phyloP scores from a whole-genome alignment of 2,329 filamentous ascomycete genomes.

The Penicillium expansum region DNA sequence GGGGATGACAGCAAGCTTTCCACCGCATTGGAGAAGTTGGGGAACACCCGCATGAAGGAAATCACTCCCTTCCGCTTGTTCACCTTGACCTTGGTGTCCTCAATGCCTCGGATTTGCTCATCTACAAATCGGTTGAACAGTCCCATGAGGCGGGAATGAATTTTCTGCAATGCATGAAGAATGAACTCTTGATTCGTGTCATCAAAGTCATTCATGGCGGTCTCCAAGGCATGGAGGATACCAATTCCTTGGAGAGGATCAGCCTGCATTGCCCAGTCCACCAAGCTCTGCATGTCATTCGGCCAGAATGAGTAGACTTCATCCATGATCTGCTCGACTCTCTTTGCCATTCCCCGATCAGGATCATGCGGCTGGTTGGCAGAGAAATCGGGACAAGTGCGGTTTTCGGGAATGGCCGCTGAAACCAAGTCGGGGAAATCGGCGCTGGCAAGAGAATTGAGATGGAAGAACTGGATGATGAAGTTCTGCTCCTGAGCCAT shows the following conservation, averaged over 20 bases:
- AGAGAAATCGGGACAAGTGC: slow-evolving; percentile 70
- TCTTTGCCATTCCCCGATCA: slow-evolving; percentile 79
- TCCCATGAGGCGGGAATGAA: slow-evolving; percentile 70
- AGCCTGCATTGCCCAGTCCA: slow-evolving; percentile 76
- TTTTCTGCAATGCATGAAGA: slow-evolving; percentile 72
- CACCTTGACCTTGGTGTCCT: slow-evolving; percentile 98
- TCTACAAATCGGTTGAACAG: slow-evolving; percentile 88
- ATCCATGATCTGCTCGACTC: slow-evolving; percentile 84
- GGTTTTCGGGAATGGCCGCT: slow-evolving; percentile 62
- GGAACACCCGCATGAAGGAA: slow-evolving; percentile 90
- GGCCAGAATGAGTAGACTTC: slow-evolving; percentile 81
- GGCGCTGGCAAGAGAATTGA: slow-evolving; percentile 74
- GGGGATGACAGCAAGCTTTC: slow-evolving; percentile 72
- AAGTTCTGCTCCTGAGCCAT: slow-evolving; percentile 96
- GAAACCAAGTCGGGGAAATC: slow-evolving; percentile 83
- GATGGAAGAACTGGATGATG: slow-evolving; percentile 93
- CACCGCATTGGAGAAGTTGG: slow-evolving; percentile 74
- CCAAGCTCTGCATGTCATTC: slow-evolving; percentile 70
- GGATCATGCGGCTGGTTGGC: slow-evolving; percentile 79
- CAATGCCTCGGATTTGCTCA: slow-evolving; percentile 90
- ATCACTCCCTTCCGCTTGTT: slow-evolving; percentile 98
- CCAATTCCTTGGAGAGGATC: slow-evolving; percentile 93
- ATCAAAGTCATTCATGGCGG: slow-evolving; percentile 72
- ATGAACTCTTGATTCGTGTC: slow-evolving; percentile 94
- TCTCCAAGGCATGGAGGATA: slow-evolving; percentile 75